phyloP scores from a whole-genome alignment of 2,329 filamentous ascomycete species.

The Plectosphaerella plurivora region DNA sequence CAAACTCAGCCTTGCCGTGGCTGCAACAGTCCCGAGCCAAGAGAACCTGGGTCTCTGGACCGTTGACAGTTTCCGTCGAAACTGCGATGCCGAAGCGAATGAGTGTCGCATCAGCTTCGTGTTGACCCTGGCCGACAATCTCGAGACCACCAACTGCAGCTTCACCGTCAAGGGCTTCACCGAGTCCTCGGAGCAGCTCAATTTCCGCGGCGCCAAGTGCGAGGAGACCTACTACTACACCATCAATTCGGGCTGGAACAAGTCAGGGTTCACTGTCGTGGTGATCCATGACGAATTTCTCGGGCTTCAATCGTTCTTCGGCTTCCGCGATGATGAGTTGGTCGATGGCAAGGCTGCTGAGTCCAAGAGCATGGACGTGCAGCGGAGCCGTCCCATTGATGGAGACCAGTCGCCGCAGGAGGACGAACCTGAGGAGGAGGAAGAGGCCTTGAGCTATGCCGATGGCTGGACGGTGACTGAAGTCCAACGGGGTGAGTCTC shows the following conservation, averaged over 20 bases:
- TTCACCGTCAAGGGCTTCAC: slow-evolving; percentile 2
- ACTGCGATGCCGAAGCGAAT: not conserved
- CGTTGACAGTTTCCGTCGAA: slow-evolving; percentile 2
- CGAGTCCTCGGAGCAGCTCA: slow-evolving; percentile 1
- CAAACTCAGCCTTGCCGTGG: not conserved
- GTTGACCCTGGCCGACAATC: not conserved
- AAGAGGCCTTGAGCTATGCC: slow-evolving; percentile 1
- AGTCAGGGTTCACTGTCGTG: not conserved
- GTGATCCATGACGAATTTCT: not conserved
- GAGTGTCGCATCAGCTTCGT: slow-evolving; percentile 7
- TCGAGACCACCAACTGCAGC: not conserved
- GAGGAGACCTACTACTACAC: not conserved
- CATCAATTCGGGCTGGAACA: slow-evolving; percentile 8
- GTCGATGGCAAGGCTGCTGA: not conserved
- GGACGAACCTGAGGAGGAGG: not conserved
- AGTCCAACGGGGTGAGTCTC: slow-evolving; percentile 6
- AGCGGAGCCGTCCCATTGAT: not conserved
- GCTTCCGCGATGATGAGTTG: not conserved
- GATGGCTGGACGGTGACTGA: slow-evolving; percentile 9
- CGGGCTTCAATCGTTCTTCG: not conserved
- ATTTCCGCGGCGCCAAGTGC: slow-evolving; percentile 1
- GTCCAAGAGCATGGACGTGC: not conserved
- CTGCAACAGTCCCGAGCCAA: not conserved
- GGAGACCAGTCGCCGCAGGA: no score
- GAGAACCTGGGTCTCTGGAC: slow-evolving; percentile 2